phyloP scores from a whole-genome alignment of 2,329 filamentous ascomycete species.

The Pseudopyricularia javanii region DNA sequence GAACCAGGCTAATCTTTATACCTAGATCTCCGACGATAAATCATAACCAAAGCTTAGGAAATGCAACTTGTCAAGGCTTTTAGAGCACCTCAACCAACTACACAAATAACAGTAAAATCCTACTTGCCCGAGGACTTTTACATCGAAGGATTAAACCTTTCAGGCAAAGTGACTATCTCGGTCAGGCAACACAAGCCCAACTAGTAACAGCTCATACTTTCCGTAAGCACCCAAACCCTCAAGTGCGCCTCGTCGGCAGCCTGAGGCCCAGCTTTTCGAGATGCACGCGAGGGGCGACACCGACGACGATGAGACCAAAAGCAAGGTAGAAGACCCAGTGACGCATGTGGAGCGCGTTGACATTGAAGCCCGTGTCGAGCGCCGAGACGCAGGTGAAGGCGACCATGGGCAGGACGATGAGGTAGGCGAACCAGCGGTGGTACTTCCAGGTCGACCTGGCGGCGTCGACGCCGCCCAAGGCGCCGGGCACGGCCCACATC shows the following conservation, averaged over 20 bases:
- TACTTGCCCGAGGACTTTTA: too few relatives aligned
- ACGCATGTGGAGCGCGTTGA: constrained; percentile 55
- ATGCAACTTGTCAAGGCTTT: too few relatives aligned
- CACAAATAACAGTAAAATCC: too few relatives aligned
- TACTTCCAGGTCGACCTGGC: constrained; percentile 86
- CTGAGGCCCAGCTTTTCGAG: constrained; percentile 62
- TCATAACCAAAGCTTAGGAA: too few relatives aligned
- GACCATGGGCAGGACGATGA: constrained; percentile 50
- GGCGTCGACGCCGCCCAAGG: constrained; percentile 69
- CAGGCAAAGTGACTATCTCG: too few relatives aligned
- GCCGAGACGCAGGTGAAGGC: constrained; percentile 65
- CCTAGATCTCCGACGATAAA: too few relatives aligned
- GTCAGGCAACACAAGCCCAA: too few relatives aligned
- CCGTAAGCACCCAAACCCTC: too few relatives aligned
- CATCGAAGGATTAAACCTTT: too few relatives aligned
- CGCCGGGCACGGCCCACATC: constrained; percentile 60
- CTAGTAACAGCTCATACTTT: too few relatives aligned
- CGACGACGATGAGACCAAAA: constrained; percentile 52
- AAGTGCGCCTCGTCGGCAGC: background rate
- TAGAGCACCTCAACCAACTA: too few relatives aligned
- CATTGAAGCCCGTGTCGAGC: constrained; percentile 64
- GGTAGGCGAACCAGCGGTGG: constrained; percentile 68
- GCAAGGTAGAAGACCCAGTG: constrained; percentile 65
- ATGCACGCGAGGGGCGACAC: constrained; percentile 68
- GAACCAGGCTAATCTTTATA: too few relatives aligned